Evolutionary conservation across 2,329 filamentous ascomycete species (phyloP), one percentile per base, ranked within the genome.

Genomic region (Tolypocladium album): DNA sequence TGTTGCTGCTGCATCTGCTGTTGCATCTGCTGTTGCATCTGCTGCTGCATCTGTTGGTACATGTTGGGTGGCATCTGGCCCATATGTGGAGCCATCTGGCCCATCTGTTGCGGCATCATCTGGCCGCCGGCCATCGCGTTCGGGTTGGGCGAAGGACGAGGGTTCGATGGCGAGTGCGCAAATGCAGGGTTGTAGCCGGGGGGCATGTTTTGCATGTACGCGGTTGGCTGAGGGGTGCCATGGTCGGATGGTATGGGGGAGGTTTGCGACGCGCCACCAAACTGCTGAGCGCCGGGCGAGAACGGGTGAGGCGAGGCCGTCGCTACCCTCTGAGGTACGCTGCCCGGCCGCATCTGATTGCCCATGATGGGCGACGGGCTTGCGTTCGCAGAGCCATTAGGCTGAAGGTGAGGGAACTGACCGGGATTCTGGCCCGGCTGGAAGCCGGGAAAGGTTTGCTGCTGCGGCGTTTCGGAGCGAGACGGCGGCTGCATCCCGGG

Each of bases 271-370:
- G 58, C 62, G 38, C 79, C 82, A 38, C 80, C 82, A 67, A 90
- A 89, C 69, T 89, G 88, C 66, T 88, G 87, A 39, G 83, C 82
- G 60, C 87, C 86, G 20, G 89, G 89, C 1, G 89, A 92, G 72
- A 95, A 96, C 1, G 91, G 90, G 73, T 94, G 93, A 4, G 94
- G 93, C 39, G 94, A 97, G 52, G 91, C 88, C 55, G 93, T 97
- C 65, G 92, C 88, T 73, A 97, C 90, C 69, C 92, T 81, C 70
- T 92, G 89, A 45, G 88, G 87, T 17, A 88, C 86, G 67, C 82
- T 82, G 69, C 89, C 84, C 40, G 86, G 82, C 63, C 86, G 84
- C 71, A 87, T 79, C 68, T 95, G 92, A 70, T 88, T 92, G 63
- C 85, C 85, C 85, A 97, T 92, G 63, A 95, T 93, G 36, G 94